Conservation (phyloP, 2,329 filamentous ascomycete species). For the Trematosphaeria pertusa region DNA sequence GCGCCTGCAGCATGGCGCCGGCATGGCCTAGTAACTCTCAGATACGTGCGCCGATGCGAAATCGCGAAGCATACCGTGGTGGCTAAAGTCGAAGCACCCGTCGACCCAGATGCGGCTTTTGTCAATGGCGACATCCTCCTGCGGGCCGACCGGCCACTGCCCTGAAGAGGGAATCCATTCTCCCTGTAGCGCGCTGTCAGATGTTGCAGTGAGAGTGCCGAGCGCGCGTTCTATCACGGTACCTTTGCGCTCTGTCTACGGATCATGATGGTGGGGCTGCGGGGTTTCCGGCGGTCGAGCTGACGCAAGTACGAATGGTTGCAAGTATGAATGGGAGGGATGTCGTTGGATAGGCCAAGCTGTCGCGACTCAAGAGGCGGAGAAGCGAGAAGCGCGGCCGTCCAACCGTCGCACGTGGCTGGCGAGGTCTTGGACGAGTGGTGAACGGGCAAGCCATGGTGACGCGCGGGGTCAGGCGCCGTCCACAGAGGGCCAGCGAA, state of each 20-base stretch:
- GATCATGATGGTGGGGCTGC: slow-evolving; percentile 27
- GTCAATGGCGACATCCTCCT: slow-evolving; percentile 63
- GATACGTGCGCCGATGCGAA: slow-evolving; percentile 7
- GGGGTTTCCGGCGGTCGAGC: too few species aligned
- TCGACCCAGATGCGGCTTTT: slow-evolving; percentile 94
- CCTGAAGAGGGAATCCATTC: slow-evolving; percentile 59
- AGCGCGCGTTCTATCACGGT: slow-evolving; percentile 1
- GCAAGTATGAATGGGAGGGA: too few species aligned
- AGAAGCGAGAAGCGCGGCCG: too few species aligned
- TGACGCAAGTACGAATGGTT: too few species aligned
- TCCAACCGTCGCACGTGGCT: too few species aligned
- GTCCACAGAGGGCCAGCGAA: too few species aligned
- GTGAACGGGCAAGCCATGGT: too few species aligned
- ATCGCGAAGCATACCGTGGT: slow-evolving; percentile 71
- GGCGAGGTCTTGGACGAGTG: too few species aligned
- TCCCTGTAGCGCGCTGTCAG: slow-evolving; percentile 26
- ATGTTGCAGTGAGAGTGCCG: slow-evolving; percentile 4
- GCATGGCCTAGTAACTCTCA: slow-evolving; percentile 73
- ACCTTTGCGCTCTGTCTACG: slow-evolving; percentile 48
- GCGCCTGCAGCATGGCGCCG: slow-evolving; percentile 94
- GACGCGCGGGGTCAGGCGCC: too few species aligned
- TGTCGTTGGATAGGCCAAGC: too few species aligned
- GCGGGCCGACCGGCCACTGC: slow-evolving; percentile 70
- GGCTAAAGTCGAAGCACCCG: slow-evolving; percentile 98
- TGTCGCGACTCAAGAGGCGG: too few species aligned